phyloP scores from a whole-genome alignment of 1,284 basidiomycete genomes.

The Inonotus obliquus region DNA sequence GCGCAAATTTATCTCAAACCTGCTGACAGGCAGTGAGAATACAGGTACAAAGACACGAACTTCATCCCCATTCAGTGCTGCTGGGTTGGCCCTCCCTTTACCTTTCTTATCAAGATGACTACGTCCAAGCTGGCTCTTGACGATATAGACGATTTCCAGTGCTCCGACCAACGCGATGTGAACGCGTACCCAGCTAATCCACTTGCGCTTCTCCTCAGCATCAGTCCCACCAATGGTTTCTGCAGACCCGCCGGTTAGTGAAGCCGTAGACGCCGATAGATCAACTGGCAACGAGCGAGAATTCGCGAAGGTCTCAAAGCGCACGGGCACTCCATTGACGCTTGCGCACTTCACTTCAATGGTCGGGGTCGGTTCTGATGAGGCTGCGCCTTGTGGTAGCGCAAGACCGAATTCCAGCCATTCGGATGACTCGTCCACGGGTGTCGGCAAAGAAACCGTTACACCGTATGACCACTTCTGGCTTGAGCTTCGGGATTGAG shows the following conservation, averaged over 20 bases:
- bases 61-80: slow-evolving; percentile 31
- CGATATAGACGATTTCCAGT: slow-evolving; percentile 40
- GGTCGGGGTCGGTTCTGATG: slow-evolving; percentile 27
- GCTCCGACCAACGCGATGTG: slow-evolving; percentile 47
- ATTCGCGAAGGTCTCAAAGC: slow-evolving; percentile 45
- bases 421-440: slow-evolving; percentile 50
- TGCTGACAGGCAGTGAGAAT: slow-evolving; percentile 60
- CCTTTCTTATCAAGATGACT: slow-evolving; percentile 23
- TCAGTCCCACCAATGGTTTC: slow-evolving; percentile 26
- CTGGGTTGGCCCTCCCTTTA: slow-evolving; percentile 18
- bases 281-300: slow-evolving; percentile 35
- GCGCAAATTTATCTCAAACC: slow-evolving; percentile 57
- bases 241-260: slow-evolving; percentile 23
- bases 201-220: slow-evolving; percentile 37
- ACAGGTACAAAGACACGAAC: slow-evolving; percentile 53
- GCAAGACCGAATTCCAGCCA: slow-evolving; percentile 79
- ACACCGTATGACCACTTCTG: slow-evolving; percentile 53
- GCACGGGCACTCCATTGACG: slow-evolving; percentile 59
- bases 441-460: slow-evolving; percentile 49
- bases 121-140: slow-evolving; percentile 53
- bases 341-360: slow-evolving; percentile 55
- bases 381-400: slow-evolving; percentile 26
- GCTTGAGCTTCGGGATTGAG: slow-evolving; percentile 8
- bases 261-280: slow-evolving; percentile 39
- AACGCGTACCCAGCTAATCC: slow-evolving; percentile 62